Conservation (phyloP, 2,329 filamentous ascomycete species). For the Talaromyces sp. region DNA sequence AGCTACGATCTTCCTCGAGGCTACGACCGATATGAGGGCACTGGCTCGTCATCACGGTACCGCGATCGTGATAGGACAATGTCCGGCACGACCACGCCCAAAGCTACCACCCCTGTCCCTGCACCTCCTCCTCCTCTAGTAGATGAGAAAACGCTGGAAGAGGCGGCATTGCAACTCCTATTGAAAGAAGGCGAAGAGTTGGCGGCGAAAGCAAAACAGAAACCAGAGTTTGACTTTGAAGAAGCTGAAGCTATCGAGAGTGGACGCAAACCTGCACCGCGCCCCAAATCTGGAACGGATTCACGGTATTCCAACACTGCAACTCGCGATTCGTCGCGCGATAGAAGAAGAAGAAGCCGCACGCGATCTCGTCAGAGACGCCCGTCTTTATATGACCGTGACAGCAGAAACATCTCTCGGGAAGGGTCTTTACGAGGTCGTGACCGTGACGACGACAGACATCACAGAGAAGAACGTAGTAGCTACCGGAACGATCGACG, state of each 20-base stretch:
- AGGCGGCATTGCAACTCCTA: constrained; percentile 49
- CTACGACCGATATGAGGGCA: constrained; percentile 12
- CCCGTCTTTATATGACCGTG: constrained; percentile 17
- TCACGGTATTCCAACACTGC: constrained; percentile 20
- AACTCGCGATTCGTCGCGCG: constrained; percentile 21
- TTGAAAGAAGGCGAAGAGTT: constrained; percentile 51
- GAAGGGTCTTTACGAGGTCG: constrained; percentile 15
- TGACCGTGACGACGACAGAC: constrained; percentile 11
- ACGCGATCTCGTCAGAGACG: constrained; percentile 18
- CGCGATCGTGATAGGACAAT: constrained; percentile 27
- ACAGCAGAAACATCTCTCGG: constrained; percentile 12
- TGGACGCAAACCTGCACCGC: constrained; percentile 27
- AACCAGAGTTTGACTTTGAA: constrained; percentile 48
- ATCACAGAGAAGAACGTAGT: constrained; percentile 5
- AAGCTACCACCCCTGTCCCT: constrained; percentile 27
- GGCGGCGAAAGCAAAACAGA: constrained; percentile 46
- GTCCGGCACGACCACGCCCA: constrained; percentile 21
- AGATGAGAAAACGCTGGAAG: constrained; percentile 51
- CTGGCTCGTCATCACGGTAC: constrained; percentile 14
- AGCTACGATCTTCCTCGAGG: constrained; percentile 16
- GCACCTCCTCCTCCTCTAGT: constrained; percentile 28
- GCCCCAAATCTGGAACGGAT: constrained; percentile 22
- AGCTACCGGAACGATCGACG: background rate
- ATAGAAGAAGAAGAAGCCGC: constrained; percentile 22
- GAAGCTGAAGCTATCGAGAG: constrained; percentile 39